Percentiles rank a stretch among this genome's conserved stretches.
These are phyloP conservation scores for Dovyalis caffra DNA, from an alignment of 345 rosid genomes.

Conservation along the genomic window DNA sequence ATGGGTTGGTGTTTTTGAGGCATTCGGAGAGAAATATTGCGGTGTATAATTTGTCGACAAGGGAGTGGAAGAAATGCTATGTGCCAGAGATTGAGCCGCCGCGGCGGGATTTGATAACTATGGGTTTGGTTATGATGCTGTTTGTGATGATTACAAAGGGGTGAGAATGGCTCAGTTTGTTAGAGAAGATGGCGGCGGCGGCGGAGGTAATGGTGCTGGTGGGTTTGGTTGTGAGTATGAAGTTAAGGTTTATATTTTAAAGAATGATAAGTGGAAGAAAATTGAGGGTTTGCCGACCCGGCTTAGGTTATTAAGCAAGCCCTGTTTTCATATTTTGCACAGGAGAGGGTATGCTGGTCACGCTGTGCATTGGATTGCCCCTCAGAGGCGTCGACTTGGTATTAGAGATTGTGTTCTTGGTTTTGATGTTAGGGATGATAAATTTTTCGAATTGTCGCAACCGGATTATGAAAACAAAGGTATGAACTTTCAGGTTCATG, in stretches of 20 bases:
- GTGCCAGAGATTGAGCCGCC: constrained; percentile 16
- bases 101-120: constrained; percentile 16
- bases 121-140: constrained; percentile 44
- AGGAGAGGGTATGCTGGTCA: constrained; percentile 29
- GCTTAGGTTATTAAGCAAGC: constrained; percentile 18
- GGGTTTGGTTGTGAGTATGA: constrained; percentile 18
- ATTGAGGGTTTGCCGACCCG: constrained; percentile 20
- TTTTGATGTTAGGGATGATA: constrained; percentile 24
- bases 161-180: constrained; percentile 38
- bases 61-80: constrained; percentile 23
- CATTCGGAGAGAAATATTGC: constrained; percentile 32
- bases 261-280: constrained; percentile 36
- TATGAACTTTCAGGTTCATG: constrained; percentile 23
- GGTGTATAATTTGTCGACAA: constrained; percentile 37
- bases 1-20: constrained; percentile 39
- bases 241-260: constrained; percentile 41
- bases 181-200: constrained; percentile 1
- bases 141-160: constrained; percentile 33
- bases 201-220: too few relatives aligned
- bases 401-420: constrained; percentile 22
- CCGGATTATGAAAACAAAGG: constrained; percentile 17
- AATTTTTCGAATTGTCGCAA: constrained; percentile 18
- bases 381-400: constrained; percentile 19
- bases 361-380: constrained; percentile 44
- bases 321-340: constrained; percentile 24